Percentiles rank a stretch among this genome's conserved stretches.
Evolutionary conservation across 345 rosid genomes (phyloP).

Genomic region (Murraya paniculata): DNA sequence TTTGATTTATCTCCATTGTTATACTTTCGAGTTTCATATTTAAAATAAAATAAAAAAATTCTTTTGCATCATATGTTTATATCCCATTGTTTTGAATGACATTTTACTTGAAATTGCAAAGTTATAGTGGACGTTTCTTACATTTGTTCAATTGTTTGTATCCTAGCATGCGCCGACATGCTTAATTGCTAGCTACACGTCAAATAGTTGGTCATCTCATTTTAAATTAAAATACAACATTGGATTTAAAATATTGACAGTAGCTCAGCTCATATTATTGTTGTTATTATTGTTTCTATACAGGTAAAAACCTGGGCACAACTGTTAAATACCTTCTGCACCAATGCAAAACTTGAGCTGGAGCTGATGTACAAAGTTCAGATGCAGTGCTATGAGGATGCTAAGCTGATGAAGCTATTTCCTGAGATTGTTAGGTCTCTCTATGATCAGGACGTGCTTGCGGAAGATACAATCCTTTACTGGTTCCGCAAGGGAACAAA

Average conservation of each 20-base stretch:
- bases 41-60: too few species aligned
- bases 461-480: slow-evolving; percentile 86
- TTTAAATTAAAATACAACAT: not conserved
- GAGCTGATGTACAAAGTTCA: slow-evolving; percentile 95
- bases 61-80: not conserved
- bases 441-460: slow-evolving; percentile 93
- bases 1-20: too few species aligned
- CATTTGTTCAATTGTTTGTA: too few species aligned
- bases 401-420: slow-evolving; percentile 95
- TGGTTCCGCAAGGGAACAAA: slow-evolving; percentile 94
- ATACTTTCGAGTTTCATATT: too few species aligned
- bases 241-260: not conserved
- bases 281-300: not conserved
- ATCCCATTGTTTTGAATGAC: not conserved
- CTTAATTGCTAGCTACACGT: not conserved
- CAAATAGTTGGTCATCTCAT: not conserved
- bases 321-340: slow-evolving; percentile 76
- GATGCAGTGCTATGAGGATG: slow-evolving; percentile 98
- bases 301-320: slow-evolving; percentile 95
- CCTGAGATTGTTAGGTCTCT: slow-evolving; percentile 86
- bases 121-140: not conserved
- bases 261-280: not conserved
- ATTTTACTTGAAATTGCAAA: not conserved
- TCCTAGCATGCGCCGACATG: not conserved
- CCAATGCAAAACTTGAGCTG: slow-evolving; percentile 82